Evolutionary conservation across 1,284 basidiomycete genomes (phyloP), one percentile per base, ranked within the genome.

Genomic region (Flammula alnicola): DNA sequence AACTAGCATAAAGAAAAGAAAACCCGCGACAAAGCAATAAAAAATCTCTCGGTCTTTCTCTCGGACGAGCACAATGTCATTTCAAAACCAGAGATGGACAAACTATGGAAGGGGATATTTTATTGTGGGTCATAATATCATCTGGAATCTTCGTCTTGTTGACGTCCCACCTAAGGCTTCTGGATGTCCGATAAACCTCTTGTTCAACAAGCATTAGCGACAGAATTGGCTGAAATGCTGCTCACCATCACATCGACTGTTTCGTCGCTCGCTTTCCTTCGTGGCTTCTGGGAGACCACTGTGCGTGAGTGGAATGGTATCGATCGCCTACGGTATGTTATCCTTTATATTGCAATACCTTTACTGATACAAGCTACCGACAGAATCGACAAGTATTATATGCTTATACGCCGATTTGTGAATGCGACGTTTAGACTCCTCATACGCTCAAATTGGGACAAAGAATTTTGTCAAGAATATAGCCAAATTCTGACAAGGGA

Each of bases 141-240:
- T 23, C 8, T 8, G 20, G 22, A 19, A 9, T 16, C 37, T 4
- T 5, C 20, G 35, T 41, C 16, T 27, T 30, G 30, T 48, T 25
- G 41, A 44, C 23, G 50, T 26, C 43, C 23, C 32, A 33, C 39
- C 4, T 1, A 49, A 95, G 93, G 94, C 64, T 98, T 96, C 71
- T 99, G 95, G 95, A 98, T 98, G 95, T 98, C 94, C 3, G 96
- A 99, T 74, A 99, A 99, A 68, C 95, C 96, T 5, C 78, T 96
- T 3, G 88, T 99, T 4, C 96, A 99, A 67, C 97, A 99, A 69
- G 86, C 86, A 3, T 80, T 99, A 5, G 94, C 96, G 0, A 75
- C 78, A 7, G 92, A 96, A 61, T 73, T 99, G 19, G 86, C 96
- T 8, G 84, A 93, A 51, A 76, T 98, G 27, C 62, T 93, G 4